Conservation (phyloP, 345 rosid species). For the Linum trigynum region DNA sequence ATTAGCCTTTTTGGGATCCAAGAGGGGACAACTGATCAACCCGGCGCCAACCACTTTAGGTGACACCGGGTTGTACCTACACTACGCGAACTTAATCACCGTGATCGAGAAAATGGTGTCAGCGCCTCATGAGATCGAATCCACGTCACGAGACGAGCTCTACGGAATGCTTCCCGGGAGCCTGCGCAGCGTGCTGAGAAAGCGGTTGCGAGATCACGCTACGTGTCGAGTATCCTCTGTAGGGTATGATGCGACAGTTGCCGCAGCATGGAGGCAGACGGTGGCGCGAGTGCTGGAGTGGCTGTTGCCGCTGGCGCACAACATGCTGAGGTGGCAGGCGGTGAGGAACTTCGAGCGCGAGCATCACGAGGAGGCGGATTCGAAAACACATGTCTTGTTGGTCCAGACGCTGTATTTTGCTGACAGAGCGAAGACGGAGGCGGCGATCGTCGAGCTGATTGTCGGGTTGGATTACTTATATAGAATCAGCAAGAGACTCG, state of each 20-base stretch:
- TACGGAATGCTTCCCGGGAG: conserved; percentile 45
- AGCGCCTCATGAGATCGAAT: conserved; percentile 38
- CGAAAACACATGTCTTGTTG: conserved; percentile 37
- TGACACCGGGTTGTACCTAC: conserved; percentile 49
- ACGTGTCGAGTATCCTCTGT: conserved; percentile 26
- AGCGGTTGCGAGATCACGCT: conserved; percentile 29
- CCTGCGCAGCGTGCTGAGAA: conserved; percentile 31
- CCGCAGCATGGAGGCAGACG: conserved; percentile 35
- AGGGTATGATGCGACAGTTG: conserved; percentile 32
- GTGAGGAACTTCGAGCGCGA: conserved; percentile 49
- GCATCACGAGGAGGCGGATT: conserved; percentile 19
- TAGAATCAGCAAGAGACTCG: conserved; percentile 22
- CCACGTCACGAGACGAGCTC: conserved; percentile 39
- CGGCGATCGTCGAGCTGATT: conserved; percentile 49
- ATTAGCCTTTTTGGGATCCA: conserved; percentile 29
- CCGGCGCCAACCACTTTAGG: conserved; percentile 49
- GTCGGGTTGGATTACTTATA: conserved; percentile 48
- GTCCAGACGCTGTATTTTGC: conserved; percentile 59
- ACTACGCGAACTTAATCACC: conserved; percentile 45
- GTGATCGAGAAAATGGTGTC: conserved; percentile 44
- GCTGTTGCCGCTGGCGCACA: conserved; percentile 55
- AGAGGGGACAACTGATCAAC: conserved; percentile 18
- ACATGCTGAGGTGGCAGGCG: conserved; percentile 48
- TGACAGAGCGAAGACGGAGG: conserved; percentile 50
- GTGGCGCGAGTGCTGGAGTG: conserved; percentile 38